Conservation (phyloP, 2,329 filamentous ascomycete species). For the Alternaria postmessia region DNA sequence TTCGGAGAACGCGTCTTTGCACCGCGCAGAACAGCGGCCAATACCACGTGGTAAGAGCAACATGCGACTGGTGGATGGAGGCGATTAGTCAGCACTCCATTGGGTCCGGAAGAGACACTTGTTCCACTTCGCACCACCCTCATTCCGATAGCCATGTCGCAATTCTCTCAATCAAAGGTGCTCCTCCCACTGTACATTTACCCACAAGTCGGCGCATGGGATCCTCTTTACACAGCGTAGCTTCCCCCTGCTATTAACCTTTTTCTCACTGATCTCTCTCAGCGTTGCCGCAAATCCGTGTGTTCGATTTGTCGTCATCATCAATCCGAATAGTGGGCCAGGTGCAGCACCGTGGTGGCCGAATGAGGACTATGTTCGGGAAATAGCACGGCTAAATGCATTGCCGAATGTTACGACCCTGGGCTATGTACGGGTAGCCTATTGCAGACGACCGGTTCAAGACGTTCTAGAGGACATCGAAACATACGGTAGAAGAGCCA, state of each 20-base stretch:
- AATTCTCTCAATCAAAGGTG: slow-evolving; percentile 38
- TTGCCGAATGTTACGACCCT: slow-evolving; percentile 58
- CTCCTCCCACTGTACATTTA: slow-evolving; percentile 62
- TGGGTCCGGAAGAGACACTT: background rate
- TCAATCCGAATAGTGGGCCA: slow-evolving; percentile 60
- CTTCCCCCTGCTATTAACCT: background rate
- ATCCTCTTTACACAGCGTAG: slow-evolving; percentile 58
- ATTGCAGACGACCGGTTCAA: slow-evolving; percentile 45
- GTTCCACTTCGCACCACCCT: background rate
- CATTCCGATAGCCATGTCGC: background rate
- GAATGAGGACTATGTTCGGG: slow-evolving; percentile 57
- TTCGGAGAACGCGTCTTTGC: background rate
- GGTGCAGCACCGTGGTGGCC: slow-evolving; percentile 55
- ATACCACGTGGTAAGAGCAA: background rate
- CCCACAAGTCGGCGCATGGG: slow-evolving; percentile 57
- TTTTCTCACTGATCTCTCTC: background rate
- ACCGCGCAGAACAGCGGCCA: background rate
- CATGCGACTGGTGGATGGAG: background rate
- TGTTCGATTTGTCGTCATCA: slow-evolving; percentile 60
- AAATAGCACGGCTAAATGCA: slow-evolving; percentile 52
- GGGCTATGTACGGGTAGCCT: slow-evolving; percentile 62
- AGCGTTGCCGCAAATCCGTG: slow-evolving; percentile 43
- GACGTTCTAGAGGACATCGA: slow-evolving; percentile 52
- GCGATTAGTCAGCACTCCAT: slow-evolving; percentile 12
- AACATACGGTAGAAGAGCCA: slow-evolving; percentile 56